Evolutionary conservation across 345 rosid genomes (phyloP).

Genomic region (Trapa bicornis): DNA sequence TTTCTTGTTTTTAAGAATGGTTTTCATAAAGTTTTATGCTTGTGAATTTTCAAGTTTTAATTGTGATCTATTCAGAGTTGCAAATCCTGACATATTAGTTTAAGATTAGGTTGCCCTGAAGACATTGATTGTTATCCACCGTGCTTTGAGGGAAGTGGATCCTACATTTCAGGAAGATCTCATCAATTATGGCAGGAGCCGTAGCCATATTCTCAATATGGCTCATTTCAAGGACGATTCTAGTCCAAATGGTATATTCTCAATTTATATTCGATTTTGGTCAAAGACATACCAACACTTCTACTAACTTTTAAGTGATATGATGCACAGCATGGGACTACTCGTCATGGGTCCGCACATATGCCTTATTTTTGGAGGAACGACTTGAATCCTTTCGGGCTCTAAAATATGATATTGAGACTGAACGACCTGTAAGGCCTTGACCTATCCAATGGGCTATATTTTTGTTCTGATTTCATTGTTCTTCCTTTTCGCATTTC

Average conservation of each 20-base stretch:
- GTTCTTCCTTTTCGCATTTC: neutral
- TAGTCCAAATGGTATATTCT: constrained; percentile 66
- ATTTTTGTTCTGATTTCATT: neutral
- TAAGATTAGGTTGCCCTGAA: constrained; percentile 71
- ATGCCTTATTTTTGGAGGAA: constrained; percentile 92
- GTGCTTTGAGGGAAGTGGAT: constrained; percentile 96
- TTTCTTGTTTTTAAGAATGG: neutral
- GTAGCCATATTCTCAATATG: constrained; percentile 93
- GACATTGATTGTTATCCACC: constrained; percentile 83
- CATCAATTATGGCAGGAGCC: constrained; percentile 83
- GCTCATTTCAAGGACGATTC: constrained; percentile 98
- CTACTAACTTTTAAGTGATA: neutral
- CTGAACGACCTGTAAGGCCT: constrained; percentile 63
- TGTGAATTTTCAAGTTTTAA: neutral
- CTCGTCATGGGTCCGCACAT: constrained; percentile 88
- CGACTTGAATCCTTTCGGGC: constrained; percentile 85
- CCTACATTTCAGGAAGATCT: constrained; percentile 93
- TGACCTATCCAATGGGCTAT: neutral
- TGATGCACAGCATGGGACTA: constrained; percentile 74
- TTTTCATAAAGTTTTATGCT: neutral
- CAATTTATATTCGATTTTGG: neutral
- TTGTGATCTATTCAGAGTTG: neutral
- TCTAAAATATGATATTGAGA: constrained; percentile 78
- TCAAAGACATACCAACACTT: neutral
- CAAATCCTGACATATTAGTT: constrained; percentile 4